A percentile compares a stretch with the other conserved stretches of the same genome.
These are phyloP conservation scores for Microthlaspi erraticum DNA, from an alignment of 345 rosid species.

Conservation along the genomic window DNA sequence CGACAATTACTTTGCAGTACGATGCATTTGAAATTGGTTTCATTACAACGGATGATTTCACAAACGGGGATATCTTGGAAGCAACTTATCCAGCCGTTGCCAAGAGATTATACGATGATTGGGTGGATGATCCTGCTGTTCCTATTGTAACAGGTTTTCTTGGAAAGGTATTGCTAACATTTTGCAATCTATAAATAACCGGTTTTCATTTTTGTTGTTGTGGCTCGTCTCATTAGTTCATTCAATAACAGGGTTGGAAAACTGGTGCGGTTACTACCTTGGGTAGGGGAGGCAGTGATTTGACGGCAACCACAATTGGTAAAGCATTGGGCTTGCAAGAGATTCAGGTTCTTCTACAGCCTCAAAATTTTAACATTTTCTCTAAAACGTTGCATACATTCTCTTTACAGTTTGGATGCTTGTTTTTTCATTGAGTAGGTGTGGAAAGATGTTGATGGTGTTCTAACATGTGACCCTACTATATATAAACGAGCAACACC, in stretches of 20 bases:
- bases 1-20: conserved; percentile 59
- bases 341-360: conserved; percentile 74
- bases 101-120: conserved; percentile 81
- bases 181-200: conserved; percentile 17
- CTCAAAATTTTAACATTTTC: background rate
- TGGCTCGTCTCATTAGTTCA: conserved; percentile 17
- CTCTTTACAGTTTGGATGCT: conserved; percentile 25
- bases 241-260: conserved; percentile 78
- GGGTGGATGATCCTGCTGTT: conserved; percentile 81
- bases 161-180: conserved; percentile 68
- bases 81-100: conserved; percentile 98
- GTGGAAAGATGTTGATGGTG: conserved; percentile 99
- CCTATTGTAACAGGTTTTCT: conserved; percentile 98
- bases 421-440: conserved; percentile 56
- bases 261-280: conserved; percentile 91
- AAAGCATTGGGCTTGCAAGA: conserved; percentile 91
- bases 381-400: conserved; percentile 2
- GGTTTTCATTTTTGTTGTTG: background rate
- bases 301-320: conserved; percentile 98
- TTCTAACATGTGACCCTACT: conserved; percentile 96
- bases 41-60: conserved; percentile 95
- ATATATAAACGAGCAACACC: conserved; percentile 76
- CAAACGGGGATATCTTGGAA: conserved; percentile 96
- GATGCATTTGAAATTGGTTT: conserved; percentile 98
- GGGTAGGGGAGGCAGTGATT: conserved; percentile 99